Conservation (phyloP, 805 yeast species). For the Yueomyces sp. region DNA sequence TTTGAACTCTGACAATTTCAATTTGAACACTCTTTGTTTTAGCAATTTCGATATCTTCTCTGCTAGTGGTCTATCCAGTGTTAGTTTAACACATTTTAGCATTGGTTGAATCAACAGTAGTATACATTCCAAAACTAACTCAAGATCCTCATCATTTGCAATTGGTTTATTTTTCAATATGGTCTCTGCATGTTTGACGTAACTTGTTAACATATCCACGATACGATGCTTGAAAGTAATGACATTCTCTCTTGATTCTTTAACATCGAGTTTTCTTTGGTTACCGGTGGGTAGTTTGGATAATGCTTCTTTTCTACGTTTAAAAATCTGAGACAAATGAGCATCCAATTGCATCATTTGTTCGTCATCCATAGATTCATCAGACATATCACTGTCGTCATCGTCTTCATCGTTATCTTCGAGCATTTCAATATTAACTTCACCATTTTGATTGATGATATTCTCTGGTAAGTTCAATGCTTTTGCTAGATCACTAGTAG, state of each 20-base stretch:
- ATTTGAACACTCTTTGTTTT: conserved; percentile 44
- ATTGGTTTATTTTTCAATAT: conserved; percentile 3
- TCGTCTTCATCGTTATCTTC: conserved; percentile 31
- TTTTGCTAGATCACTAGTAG: conserved; percentile 53
- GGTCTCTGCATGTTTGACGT: conserved; percentile 31
- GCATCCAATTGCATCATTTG: conserved; percentile 91
- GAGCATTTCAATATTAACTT: conserved; percentile 34
- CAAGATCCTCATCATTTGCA: background rate
- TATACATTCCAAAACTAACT: background rate
- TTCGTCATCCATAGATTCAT: conserved; percentile 88
- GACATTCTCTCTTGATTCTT: conserved; percentile 69
- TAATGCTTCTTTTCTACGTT: conserved; percentile 63
- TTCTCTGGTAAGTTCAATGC: conserved; percentile 55
- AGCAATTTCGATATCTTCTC: conserved; percentile 63
- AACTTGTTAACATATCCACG: conserved; percentile 62
- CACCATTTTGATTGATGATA: conserved; percentile 29
- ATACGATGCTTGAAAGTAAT: conserved; percentile 65
- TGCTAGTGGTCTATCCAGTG: conserved; percentile 58
- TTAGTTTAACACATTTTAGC: conserved; percentile 45
- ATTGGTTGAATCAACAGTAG: conserved; percentile 33
- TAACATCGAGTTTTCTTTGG: conserved; percentile 58
- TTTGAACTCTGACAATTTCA: conserved; percentile 19
- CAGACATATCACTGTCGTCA: conserved; percentile 43
- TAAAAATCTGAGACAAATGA: conserved; percentile 70
- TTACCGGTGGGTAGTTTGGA: conserved; percentile 43